A percentile compares a stretch with the other conserved stretches of the same genome.
phyloP scores from a whole-genome alignment of 2,329 filamentous ascomycete genomes.

The Chaetomiaceae sp. region DNA sequence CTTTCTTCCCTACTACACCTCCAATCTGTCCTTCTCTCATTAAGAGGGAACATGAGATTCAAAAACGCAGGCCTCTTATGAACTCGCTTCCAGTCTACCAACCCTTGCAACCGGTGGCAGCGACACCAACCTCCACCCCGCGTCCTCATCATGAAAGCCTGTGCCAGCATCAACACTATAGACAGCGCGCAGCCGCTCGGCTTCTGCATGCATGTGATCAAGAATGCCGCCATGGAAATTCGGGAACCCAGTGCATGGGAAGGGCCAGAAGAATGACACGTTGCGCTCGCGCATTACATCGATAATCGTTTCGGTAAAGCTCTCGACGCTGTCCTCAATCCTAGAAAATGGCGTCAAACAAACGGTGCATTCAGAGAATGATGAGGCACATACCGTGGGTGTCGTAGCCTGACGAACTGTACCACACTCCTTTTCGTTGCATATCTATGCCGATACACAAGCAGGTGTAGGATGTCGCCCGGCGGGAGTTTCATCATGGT shows the following conservation, averaged over 20 bases:
- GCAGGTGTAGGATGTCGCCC: constrained; percentile 45
- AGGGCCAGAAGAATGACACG: background rate
- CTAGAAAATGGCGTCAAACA: background rate
- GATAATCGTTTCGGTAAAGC: constrained; percentile 30
- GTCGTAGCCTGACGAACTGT: constrained; percentile 37
- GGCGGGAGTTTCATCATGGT: constrained; percentile 48
- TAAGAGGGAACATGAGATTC: background rate
- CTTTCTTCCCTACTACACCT: background rate
- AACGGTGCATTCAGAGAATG: background rate
- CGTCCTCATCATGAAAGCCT: background rate
- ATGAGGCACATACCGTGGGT: constrained; percentile 29
- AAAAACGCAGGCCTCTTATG: background rate
- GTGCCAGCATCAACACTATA: constrained; percentile 10
- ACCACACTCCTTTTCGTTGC: constrained; percentile 42
- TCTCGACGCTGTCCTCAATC: constrained; percentile 45
- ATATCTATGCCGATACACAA: constrained; percentile 44
- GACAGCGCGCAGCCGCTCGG: constrained; percentile 11
- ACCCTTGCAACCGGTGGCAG: background rate
- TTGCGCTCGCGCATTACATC: constrained; percentile 24
- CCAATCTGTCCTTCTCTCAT: background rate
- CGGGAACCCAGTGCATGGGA: constrained; percentile 13
- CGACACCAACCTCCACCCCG: background rate
- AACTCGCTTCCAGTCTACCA: constrained; percentile 6
- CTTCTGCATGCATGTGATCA: constrained; percentile 5
- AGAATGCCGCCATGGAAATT: constrained; percentile 17